A percentile compares a stretch with the other conserved stretches of the same genome.
phyloP scores from a whole-genome alignment of 768 basidiomycete species.

The Tylopilus rubrobrunneus region DNA sequence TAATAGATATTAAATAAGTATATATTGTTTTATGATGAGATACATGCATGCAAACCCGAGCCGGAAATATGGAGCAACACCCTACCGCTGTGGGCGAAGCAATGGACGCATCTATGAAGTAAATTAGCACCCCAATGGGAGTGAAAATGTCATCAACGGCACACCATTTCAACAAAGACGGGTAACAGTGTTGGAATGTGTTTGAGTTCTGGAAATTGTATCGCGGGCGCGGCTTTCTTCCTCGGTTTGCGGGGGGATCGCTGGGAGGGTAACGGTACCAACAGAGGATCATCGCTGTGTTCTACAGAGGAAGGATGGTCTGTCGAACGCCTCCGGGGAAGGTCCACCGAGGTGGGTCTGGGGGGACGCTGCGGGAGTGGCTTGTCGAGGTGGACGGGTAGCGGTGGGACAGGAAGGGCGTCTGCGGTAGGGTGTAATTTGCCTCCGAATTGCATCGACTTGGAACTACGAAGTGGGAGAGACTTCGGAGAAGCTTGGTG shows the following conservation, averaged over 20 bases:
- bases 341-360: slow-evolving; percentile 10
- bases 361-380: slow-evolving; percentile 38
- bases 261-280: slow-evolving; percentile 9
- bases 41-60: neutral
- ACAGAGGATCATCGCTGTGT: neutral
- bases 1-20: slow-evolving; percentile 1
- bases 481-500: slow-evolving; percentile 27
- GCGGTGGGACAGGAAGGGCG: slow-evolving; percentile 40
- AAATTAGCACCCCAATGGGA: slow-evolving; percentile 2
- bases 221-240: slow-evolving; percentile 41
- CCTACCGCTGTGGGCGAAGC: slow-evolving; percentile 20
- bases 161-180: slow-evolving; percentile 90
- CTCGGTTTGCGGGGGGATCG: slow-evolving; percentile 28
- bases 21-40: neutral
- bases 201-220: slow-evolving; percentile 73
- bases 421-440: slow-evolving; percentile 30
- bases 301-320: slow-evolving; percentile 5
- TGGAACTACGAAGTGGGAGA: slow-evolving; percentile 43
- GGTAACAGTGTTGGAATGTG: slow-evolving; percentile 82
- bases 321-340: slow-evolving; percentile 16
- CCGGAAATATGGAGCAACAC: neutral
- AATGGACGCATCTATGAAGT: slow-evolving; percentile 35
- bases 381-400: slow-evolving; percentile 31
- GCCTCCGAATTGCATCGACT: slow-evolving; percentile 39
- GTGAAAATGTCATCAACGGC: neutral